Evolutionary conservation across 2,329 filamentous ascomycete species (phyloP).

Genomic region (Purpureocillium lavendulum): DNA sequence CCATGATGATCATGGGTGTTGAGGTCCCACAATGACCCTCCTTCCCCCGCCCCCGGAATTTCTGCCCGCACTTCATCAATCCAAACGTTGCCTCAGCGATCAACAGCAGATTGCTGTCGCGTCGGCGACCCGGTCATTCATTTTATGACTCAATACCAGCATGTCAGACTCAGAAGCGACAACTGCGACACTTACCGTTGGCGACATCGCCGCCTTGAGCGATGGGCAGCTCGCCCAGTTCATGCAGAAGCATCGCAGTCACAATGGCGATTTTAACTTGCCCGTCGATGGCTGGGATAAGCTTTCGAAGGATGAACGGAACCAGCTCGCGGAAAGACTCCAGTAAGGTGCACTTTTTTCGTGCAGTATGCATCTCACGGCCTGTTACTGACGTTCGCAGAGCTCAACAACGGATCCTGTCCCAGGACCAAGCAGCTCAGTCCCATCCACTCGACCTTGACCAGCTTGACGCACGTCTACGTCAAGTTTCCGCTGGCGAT

Average conservation of each 20-base stretch:
- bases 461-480: slow-evolving; percentile 11
- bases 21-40: no score
- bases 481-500: slow-evolving; percentile 1
- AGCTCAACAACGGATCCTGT: neutral
- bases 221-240: slow-evolving; percentile 11
- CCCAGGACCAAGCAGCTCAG: neutral
- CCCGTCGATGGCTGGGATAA: slow-evolving; percentile 8
- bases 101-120: neutral
- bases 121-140: neutral
- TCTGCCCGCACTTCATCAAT: no score
- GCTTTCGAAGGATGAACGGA: slow-evolving; percentile 9
- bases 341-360: slow-evolving; percentile 4
- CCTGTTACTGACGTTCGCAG: slow-evolving; percentile 1
- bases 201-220: slow-evolving; percentile 7
- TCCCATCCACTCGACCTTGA: slow-evolving; percentile 11
- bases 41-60: no score
- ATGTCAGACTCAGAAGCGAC: neutral
- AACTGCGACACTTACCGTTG: neutral
- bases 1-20: no score
- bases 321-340: slow-evolving; percentile 9
- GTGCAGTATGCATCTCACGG: neutral
- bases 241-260: slow-evolving; percentile 8
- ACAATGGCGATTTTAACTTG: slow-evolving; percentile 8
- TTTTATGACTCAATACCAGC: no score
- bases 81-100: no score